These are phyloP conservation scores for Metarhizium robertsii DNA, from an alignment of 2,329 filamentous ascomycete genomes.

Conservation along the genomic window DNA sequence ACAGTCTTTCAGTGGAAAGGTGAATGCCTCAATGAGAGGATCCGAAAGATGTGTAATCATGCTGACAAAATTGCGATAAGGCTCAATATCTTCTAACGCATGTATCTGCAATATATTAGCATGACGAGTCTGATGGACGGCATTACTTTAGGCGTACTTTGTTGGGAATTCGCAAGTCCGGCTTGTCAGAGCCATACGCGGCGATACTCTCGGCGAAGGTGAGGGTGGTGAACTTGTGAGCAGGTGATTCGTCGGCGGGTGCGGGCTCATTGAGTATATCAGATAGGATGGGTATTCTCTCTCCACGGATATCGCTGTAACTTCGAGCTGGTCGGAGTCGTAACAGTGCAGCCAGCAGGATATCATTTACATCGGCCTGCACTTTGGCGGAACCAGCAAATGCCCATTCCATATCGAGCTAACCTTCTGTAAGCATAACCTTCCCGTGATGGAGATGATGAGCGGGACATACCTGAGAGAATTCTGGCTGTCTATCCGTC, in stretches of 20 bases:
- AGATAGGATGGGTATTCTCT: conserved; percentile 22
- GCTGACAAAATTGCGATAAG: conserved; percentile 52
- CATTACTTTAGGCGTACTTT: conserved; percentile 33
- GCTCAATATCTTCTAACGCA: conserved; percentile 48
- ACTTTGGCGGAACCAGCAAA: conserved; percentile 53
- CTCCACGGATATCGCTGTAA: conserved; percentile 53
- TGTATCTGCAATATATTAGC: conserved; percentile 42
- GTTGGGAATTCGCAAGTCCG: conserved; percentile 69
- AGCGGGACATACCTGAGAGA: conserved; percentile 61
- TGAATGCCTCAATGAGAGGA: conserved; percentile 68
- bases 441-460: not conserved
- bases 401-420: conserved; percentile 90
- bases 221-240: conserved; percentile 23
- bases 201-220: conserved; percentile 52
- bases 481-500: conserved; percentile 90
- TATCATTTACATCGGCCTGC: conserved; percentile 24
- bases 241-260: conserved; percentile 11
- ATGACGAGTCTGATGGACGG: not conserved
- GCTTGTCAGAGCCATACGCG: conserved; percentile 81
- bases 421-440: not conserved
- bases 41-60: conserved; percentile 65
- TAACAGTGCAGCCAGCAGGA: conserved; percentile 20
- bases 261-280: conserved; percentile 13
- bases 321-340: conserved; percentile 26
- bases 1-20: conserved; percentile 48